Percentiles rank a stretch among this genome's conserved stretches.
Evolutionary conservation across 2,329 filamentous ascomycete genomes (phyloP).

Genomic region (Neofusicoccum kwambonambiense): DNA sequence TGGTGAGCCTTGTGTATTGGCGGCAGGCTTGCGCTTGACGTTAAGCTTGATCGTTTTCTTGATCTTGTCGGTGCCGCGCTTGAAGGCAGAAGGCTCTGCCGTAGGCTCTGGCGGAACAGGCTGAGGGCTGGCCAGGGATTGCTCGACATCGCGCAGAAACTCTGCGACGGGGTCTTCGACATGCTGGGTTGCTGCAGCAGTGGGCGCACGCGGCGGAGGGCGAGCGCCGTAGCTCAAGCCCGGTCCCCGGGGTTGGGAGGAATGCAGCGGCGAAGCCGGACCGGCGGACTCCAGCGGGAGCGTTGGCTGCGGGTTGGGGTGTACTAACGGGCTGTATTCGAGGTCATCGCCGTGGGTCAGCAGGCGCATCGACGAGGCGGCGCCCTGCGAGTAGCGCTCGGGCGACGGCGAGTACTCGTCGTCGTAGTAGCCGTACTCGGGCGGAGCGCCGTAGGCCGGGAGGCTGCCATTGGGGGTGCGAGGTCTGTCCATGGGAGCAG

Average conservation of each 20-base stretch:
- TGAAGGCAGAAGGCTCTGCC: constrained; percentile 24
- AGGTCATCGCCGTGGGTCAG: constrained; percentile 47
- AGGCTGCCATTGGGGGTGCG: constrained; percentile 32
- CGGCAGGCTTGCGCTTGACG: constrained; percentile 22
- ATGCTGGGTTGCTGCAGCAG: constrained; percentile 31
- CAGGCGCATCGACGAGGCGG: constrained; percentile 49
- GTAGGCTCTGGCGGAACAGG: constrained; percentile 23
- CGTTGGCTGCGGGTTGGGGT: constrained; percentile 20
- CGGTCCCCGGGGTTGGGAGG: constrained; percentile 11
- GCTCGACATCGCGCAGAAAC: constrained; percentile 43
- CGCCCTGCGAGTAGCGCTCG: not conserved
- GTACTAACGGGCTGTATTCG: constrained; percentile 45
- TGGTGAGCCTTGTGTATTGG: constrained; percentile 28
- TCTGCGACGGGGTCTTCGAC: constrained; percentile 43
- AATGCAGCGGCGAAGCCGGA: not conserved
- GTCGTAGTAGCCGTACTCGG: constrained; percentile 45
- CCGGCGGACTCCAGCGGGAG: constrained; percentile 26
- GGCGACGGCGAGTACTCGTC: constrained; percentile 32
- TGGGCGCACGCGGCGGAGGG: constrained; percentile 29
- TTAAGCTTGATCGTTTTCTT: constrained; percentile 33
- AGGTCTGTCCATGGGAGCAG: constrained; percentile 32
- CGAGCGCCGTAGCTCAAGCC: constrained; percentile 20
- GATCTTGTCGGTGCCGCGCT: constrained; percentile 26
- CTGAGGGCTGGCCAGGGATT: constrained; percentile 27
- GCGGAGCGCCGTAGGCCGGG: constrained; percentile 40